Evolutionary conservation across 2,329 filamentous ascomycete genomes (phyloP), one percentile per base, ranked within the genome.

Genomic region (Pyrenophora seminiperda): DNA sequence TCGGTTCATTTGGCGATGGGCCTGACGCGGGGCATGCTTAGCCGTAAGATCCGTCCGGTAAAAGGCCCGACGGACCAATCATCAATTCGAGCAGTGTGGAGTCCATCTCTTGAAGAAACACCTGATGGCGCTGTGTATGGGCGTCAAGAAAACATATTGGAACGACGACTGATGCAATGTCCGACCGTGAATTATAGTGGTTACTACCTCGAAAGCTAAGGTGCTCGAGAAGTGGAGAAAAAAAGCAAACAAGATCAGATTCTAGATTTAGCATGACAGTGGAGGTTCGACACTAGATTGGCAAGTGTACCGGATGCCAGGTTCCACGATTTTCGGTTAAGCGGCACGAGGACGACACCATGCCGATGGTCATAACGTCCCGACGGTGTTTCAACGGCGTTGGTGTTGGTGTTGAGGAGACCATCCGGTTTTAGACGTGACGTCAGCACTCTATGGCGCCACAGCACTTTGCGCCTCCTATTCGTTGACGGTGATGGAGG

Each of bases 351-450:
- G n/a, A 5, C 18, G 36, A 14, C 5, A 15, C n/a, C 9, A 9
- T 41, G 15, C 38, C 38, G 45, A 42, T 42, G 38, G 30, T 39
- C 38, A 38, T 31, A 36, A 37, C 30, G 31, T 20, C 45, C 38
- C 31, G 37, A 27, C 19, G 4, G 38, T 42, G 45, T 34, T 47
- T 36, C 34, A 45, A 45, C 33, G 38, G 44, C 36, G 44, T 20
- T 47, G 44, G 44, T 47, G 44, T 20, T 47, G 44, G 44, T 47
- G 29, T 19, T 47, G 15, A 31, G 5, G n/a, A 27, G 19, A 32
- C 31, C 18, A 17, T 36, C 41, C 37, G 32, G 37, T 36, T 43
- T 49, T 34, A 1, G 18, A 6, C 20, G 19, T 58, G 51, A 54
- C 51, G 51, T 58, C 51, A 55, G 24, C 24, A 27, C 24, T 13